Conservation (phyloP, 768 basidiomycete genomes). For the Macrocybe gigantea region DNA sequence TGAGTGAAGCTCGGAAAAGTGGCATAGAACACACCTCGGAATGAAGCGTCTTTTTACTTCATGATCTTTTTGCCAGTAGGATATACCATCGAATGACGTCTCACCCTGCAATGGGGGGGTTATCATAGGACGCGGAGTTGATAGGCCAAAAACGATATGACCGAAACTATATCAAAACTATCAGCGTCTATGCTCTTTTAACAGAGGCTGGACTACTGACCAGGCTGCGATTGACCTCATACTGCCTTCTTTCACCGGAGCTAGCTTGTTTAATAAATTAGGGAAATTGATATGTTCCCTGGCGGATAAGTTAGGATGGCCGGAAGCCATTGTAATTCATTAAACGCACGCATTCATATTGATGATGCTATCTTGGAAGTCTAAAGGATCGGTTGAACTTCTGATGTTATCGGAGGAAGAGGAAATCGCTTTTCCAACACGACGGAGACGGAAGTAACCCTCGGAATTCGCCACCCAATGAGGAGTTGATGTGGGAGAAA, state of each 20-base stretch:
- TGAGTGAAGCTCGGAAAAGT: not conserved
- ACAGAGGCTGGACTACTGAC: too few relatives aligned
- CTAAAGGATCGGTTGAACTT: too few relatives aligned
- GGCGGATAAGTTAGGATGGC: too few relatives aligned
- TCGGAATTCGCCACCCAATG: slow-evolving; percentile 40
- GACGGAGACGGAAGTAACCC: slow-evolving; percentile 52
- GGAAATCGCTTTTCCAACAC: slow-evolving; percentile 57
- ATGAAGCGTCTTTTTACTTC: slow-evolving; percentile 35
- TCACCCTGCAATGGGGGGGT: slow-evolving; percentile 42
- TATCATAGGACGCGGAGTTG: slow-evolving; percentile 30
- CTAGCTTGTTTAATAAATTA: too few relatives aligned
- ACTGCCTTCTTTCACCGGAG: too few relatives aligned
- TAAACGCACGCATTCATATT: too few relatives aligned
- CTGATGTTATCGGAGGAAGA: slow-evolving; percentile 21
- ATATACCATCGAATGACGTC: slow-evolving; percentile 32
- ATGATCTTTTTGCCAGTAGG: slow-evolving; percentile 36
- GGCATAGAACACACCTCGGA: slow-evolving; percentile 34
- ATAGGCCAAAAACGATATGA: slow-evolving; percentile 42
- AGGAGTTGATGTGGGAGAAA: slow-evolving; percentile 41
- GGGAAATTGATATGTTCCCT: too few relatives aligned
- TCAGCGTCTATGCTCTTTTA: too few relatives aligned
- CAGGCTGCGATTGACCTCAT: too few relatives aligned
- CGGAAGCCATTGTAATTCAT: too few relatives aligned
- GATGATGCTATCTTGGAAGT: too few relatives aligned
- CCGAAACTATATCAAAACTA: slow-evolving; percentile 39